Evolutionary conservation across 306 rosid genomes (phyloP).

Genomic region (Trifolium repens): DNA sequence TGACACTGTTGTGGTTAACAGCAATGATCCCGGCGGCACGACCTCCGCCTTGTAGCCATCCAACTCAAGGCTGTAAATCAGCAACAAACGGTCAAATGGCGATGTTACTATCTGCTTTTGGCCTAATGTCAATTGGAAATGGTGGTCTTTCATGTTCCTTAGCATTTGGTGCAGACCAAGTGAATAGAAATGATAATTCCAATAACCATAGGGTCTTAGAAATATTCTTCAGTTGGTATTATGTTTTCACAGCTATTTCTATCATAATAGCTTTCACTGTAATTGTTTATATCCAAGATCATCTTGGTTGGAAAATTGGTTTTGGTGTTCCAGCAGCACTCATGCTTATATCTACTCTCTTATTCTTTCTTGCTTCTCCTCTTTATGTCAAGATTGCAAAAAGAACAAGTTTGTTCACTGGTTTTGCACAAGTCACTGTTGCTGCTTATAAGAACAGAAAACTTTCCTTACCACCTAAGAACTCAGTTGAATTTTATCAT

Average conservation of each 20-base stretch:
- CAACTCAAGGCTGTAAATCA: slow-evolving; percentile 45
- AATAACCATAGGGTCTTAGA: slow-evolving; percentile 56
- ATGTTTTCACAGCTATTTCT: slow-evolving; percentile 54
- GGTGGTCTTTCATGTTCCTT: slow-evolving; percentile 73
- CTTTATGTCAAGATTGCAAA: slow-evolving; percentile 56
- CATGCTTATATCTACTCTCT: slow-evolving; percentile 52
- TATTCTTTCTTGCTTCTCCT: slow-evolving; percentile 61
- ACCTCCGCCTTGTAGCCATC: slow-evolving; percentile 56
- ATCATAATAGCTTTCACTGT: slow-evolving; percentile 57
- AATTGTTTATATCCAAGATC: slow-evolving; percentile 67
- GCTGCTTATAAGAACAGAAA: slow-evolving; percentile 60
- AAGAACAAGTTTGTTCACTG: slow-evolving; percentile 54
- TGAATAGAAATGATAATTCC: slow-evolving; percentile 52
- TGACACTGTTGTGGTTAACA: slow-evolving; percentile 62
- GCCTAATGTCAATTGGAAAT: slow-evolving; percentile 62
- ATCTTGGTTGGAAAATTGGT: slow-evolving; percentile 69
- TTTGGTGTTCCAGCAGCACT: slow-evolving; percentile 69
- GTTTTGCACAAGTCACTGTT: slow-evolving; percentile 55
- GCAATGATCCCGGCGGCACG: slow-evolving; percentile 61
- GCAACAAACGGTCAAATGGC: slow-evolving; percentile 54
- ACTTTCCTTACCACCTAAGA: slow-evolving; percentile 39
- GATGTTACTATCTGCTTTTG: slow-evolving; percentile 48
- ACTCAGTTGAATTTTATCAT: slow-evolving; percentile 47
- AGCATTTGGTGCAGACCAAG: slow-evolving; percentile 80
- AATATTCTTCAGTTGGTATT: slow-evolving; percentile 67